Evolutionary conservation across 2,329 filamentous ascomycete species (phyloP), one percentile per base, ranked within the genome.

Genomic region (Ceratocystis albifundus): DNA sequence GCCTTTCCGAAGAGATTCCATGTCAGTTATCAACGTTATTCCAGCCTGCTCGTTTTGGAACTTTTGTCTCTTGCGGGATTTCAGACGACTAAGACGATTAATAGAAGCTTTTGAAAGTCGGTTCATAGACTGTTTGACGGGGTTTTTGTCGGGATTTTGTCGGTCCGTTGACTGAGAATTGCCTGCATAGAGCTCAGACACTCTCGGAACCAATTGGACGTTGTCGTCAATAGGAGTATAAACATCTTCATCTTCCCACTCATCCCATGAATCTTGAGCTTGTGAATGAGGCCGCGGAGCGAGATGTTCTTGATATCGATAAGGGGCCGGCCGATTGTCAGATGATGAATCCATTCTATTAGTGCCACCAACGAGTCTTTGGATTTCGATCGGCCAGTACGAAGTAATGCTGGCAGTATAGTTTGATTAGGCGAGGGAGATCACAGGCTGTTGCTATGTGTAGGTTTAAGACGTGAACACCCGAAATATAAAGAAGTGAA

Each of bases 1-100:
- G 1, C 0, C 72, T 70, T 6, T 71, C 30, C 76, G 82, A 72
- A 78, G 78, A 68, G 74, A 77, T 68, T 83, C 77, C 77, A 89
- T 86, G 72, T 86, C 86, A 1, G 88, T 91, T 69, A 89, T 84
- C 22, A 90, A 74, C 69, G 79, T 86, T 71, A 89, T 88, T 12
- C 85, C 85, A 7, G 82, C 82, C 74, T 81, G 79, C 66, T 80
- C 78, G 73, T 86, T 83, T 72, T 85, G 79, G 25, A 80, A 79
- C 71, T 82, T 83, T 71, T 88, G 84, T 64, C 84, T 79, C 36
- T 81, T 80, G 65, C 80, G 80, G 2, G 85, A 88, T 72, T 80
- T 86, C 25, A 81, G 72, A 7, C 81, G 76, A 57, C 73, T 74
- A 36, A 80, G 71, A 65, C 75, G 79, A 32, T 76, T 74, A 1